Evolutionary conservation across 2,329 filamentous ascomycete genomes (phyloP).

Genomic region (Neonectria ditissima): DNA sequence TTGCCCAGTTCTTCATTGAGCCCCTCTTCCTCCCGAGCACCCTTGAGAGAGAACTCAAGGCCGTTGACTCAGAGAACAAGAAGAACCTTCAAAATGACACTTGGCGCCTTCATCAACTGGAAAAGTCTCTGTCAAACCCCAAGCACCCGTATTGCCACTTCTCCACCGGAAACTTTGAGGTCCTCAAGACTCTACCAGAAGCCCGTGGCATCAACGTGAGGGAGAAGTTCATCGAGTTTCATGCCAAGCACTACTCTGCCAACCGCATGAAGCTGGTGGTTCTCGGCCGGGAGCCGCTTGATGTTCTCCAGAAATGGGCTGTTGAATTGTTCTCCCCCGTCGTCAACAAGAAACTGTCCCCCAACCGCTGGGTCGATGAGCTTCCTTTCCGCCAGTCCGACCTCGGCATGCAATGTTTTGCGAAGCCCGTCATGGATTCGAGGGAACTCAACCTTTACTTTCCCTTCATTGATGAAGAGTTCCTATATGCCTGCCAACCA

Average conservation of each 20-base stretch:
- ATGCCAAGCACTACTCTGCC: conserved; percentile 89
- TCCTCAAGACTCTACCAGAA: conserved; percentile 85
- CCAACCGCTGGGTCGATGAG: conserved; percentile 66
- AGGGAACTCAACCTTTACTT: conserved; percentile 84
- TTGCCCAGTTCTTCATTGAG: conserved; percentile 92
- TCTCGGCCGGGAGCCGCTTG: conserved; percentile 82
- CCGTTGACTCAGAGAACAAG: conserved; percentile 96
- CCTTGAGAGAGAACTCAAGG: conserved; percentile 85
- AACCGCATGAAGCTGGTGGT: conserved; percentile 95
- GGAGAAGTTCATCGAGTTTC: conserved; percentile 92
- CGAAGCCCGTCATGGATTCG: conserved; percentile 91
- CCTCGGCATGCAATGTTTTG: conserved; percentile 79
- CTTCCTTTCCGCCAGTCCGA: conserved; percentile 62
- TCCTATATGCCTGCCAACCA: conserved; percentile 82
- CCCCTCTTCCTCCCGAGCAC: conserved; percentile 88
- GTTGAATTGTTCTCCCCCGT: conserved; percentile 84
- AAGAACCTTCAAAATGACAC: conserved; percentile 94
- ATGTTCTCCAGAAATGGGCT: conserved; percentile 86
- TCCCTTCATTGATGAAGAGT: conserved; percentile 86
- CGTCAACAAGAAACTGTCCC: conserved; percentile 81
- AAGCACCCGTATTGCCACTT: conserved; percentile 92
- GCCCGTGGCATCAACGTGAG: conserved; percentile 84
- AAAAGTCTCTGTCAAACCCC: conserved; percentile 88
- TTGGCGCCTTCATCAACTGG: conserved; percentile 89
- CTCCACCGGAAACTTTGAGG: conserved; percentile 88